Conservation (phyloP, 2,329 filamentous ascomycete genomes). For the Diatrype stigma region DNA sequence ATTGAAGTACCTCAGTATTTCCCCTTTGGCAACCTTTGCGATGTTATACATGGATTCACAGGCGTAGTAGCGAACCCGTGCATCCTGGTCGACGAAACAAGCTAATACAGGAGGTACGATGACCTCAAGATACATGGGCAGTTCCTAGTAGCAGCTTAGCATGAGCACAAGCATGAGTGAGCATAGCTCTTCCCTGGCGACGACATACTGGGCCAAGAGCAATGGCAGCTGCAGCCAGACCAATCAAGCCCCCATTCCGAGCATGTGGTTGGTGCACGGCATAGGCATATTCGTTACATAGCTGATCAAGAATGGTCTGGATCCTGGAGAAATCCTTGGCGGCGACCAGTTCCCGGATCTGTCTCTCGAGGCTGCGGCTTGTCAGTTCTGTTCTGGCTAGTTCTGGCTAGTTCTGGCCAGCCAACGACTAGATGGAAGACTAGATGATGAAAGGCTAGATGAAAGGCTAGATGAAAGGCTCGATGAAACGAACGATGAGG, state of each 20-base stretch:
- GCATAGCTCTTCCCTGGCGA: not conserved
- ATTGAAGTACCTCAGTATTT: constrained; percentile 96
- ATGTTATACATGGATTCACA: constrained; percentile 99
- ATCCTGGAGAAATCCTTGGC: constrained; percentile 76
- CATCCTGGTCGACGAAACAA: constrained; percentile 98
- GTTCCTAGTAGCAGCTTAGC: constrained; percentile 55
- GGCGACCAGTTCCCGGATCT: constrained; percentile 79
- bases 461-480: too few relatives aligned
- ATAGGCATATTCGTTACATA: constrained; percentile 97
- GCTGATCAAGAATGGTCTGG: constrained; percentile 84
- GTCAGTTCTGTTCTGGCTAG: constrained; percentile 7
- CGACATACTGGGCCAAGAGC: constrained; percentile 82
- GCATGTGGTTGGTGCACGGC: constrained; percentile 96
- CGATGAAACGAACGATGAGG: not conserved
- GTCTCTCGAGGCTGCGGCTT: constrained; percentile 70
- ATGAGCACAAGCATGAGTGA: constrained; percentile 1
- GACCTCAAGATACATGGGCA: constrained; percentile 84
- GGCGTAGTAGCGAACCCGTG: constrained; percentile 92
- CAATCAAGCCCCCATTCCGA: constrained; percentile 92
- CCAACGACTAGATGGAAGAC: too few relatives aligned
- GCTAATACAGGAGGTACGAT: constrained; percentile 96
- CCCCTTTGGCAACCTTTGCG: constrained; percentile 96
- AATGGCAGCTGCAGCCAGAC: constrained; percentile 91
- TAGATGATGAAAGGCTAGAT: too few relatives aligned
- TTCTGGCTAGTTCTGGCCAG: too few relatives aligned